Conservation (phyloP, 148 eudicot genomes). For the Suaeda aralocaspica region DNA sequence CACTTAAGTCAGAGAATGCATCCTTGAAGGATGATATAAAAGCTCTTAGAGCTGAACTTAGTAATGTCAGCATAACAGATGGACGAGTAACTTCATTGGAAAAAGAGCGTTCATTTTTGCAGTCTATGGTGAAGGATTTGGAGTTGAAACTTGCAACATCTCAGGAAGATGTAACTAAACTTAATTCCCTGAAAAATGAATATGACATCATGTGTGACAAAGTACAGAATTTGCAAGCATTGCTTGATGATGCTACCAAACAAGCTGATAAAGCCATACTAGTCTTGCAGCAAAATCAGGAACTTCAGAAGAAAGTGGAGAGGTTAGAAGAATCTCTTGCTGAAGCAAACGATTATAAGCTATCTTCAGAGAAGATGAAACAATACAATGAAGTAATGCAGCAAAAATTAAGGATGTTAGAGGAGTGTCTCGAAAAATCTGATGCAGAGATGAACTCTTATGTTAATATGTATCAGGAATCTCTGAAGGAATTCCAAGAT, state of each 20-base stretch:
- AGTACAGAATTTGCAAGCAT: constrained; percentile 57
- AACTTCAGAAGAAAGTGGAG: constrained; percentile 72
- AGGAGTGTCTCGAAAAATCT: constrained; percentile 78
- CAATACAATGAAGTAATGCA: constrained; percentile 72
- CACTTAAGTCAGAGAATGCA: constrained; percentile 61
- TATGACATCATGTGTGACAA: constrained; percentile 59
- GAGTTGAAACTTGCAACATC: constrained; percentile 61
- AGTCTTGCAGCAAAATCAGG: constrained; percentile 80
- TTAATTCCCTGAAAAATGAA: constrained; percentile 57
- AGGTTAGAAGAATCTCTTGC: constrained; percentile 74
- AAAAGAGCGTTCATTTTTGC: constrained; percentile 51
- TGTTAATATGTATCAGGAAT: constrained; percentile 81
- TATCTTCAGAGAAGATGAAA: constrained; percentile 72
- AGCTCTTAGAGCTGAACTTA: constrained; percentile 53
- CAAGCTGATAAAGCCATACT: constrained; percentile 84
- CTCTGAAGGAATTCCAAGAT: constrained; percentile 81
- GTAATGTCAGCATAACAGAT: constrained; percentile 51
- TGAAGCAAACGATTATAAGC: constrained; percentile 53
- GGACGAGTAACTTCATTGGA: constrained; percentile 56
- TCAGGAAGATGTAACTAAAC: constrained; percentile 53
- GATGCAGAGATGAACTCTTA: constrained; percentile 77
- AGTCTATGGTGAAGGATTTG: constrained; percentile 61
- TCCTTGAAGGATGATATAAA: constrained; percentile 55
- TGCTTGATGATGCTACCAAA: constrained; percentile 69
- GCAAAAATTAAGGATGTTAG: constrained; percentile 70